phyloP scores from a whole-genome alignment of 2,329 filamentous ascomycete species.

The Sarocladium brachiariae region DNA sequence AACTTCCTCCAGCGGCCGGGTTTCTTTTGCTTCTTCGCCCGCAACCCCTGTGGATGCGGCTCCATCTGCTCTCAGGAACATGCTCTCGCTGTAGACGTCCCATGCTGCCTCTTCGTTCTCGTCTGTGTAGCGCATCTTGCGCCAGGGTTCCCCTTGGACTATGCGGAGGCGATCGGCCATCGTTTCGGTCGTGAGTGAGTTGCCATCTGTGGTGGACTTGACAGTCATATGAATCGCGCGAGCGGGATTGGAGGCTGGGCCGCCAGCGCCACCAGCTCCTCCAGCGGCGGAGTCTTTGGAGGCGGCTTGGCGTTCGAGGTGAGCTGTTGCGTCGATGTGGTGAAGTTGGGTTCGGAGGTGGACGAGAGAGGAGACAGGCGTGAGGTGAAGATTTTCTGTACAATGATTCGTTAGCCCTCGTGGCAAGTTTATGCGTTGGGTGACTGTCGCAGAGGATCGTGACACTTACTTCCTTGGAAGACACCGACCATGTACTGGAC shows the following conservation, averaged over 20 bases:
- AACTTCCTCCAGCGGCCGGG: slow-evolving; percentile 23
- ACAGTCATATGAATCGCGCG: slow-evolving; percentile 82
- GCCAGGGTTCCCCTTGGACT: slow-evolving; percentile 81
- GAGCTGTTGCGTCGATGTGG: slow-evolving; percentile 78
- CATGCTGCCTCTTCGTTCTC: slow-evolving; percentile 73
- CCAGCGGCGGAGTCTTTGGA: slow-evolving; percentile 29
- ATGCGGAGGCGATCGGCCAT: slow-evolving; percentile 68
- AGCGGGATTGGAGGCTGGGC: slow-evolving; percentile 38
- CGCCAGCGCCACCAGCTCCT: slow-evolving; percentile 24
- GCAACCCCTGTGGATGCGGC: not conserved
- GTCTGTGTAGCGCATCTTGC: slow-evolving; percentile 70
- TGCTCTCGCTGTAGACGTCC: slow-evolving; percentile 65
- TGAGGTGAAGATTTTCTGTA: slow-evolving; percentile 77
- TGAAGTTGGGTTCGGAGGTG: slow-evolving; percentile 89
- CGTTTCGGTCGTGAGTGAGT: slow-evolving; percentile 58
- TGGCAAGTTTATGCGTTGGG: not conserved
- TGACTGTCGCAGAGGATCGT: not conserved
- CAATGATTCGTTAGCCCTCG: not conserved
- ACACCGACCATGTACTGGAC: slow-evolving; percentile 87
- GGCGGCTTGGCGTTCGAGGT: slow-evolving; percentile 52
- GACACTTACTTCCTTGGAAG: slow-evolving; percentile 68
- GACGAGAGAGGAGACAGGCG: slow-evolving; percentile 73
- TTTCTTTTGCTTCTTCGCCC: slow-evolving; percentile 13
- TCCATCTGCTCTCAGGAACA: slow-evolving; percentile 36
- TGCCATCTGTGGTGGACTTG: slow-evolving; percentile 66